Evolutionary conservation across 129 eudicot species (phyloP), one percentile per base, ranked within the genome.

Genomic region (Smallanthus sonchifolius): DNA sequence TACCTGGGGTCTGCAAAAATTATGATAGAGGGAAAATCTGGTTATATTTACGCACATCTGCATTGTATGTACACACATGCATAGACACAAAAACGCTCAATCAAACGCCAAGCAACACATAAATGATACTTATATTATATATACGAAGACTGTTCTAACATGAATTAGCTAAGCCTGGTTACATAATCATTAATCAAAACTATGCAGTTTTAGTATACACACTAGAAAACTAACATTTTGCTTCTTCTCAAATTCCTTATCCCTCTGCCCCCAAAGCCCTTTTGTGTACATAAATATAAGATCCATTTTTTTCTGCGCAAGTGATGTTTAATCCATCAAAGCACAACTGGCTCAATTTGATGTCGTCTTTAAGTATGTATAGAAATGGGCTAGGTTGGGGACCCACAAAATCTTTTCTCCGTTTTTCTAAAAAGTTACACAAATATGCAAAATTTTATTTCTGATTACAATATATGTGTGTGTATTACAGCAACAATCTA

Each of bases 1-100:
- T 65, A 32, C 75, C 84, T 74, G 95, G 80, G 37, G 81, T 69
- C 96, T 89, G 51, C 60, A 77, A 38, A 15, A 10, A 61, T 13
- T 43, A 30, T 60, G 45, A 36, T 24, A 34, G 45, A 77, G 34
- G 17, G 38, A 20, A 40, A 56, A 0, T 19, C 20, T 56, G 36
- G 63, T 56, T 56, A 16, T 2, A 1, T 9, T 7, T 65, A 38
- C 14, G 28, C 30, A 65, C 6, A 10, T 39, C 10, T 5, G 36
- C 16, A n/a, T 51, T 2, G 10, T 17, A 51, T 7, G 20, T 42
- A 37, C 52, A 47, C 16, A 47, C 16, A 47, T 47, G 52, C 52
- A 47, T 11, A 47, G 16, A 47, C 52, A 13, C 16, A 47, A 10
- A 47, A n/a, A 47, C 52, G 5, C n/a, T 10, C 52, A 47, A 47